Base-by-base conservation (phyloP, 495 filamentous ascomycete genomes). In the Penicillium coprophilum region DNA sequence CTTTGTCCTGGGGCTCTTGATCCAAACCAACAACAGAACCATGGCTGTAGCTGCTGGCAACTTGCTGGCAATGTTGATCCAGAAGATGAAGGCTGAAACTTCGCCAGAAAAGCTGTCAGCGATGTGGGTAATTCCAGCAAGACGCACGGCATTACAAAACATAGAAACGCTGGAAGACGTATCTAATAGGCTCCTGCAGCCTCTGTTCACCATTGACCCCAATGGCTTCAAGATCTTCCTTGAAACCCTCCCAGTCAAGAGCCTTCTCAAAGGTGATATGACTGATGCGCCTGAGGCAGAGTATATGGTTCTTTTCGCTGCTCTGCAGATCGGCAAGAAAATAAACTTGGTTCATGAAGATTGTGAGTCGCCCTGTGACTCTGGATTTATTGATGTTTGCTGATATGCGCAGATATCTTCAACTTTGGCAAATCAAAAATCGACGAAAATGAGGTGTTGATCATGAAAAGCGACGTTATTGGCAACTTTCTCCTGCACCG, bases 301-400 rank as follows among this genome's bases (percentile, higher is more conserved):
- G 50, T 78, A 82, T 28, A 76, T 84, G 46, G 71, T 90, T 13
- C 77, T 87, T 38, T 81, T 91, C 53, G 81, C 85, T 43, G 81
- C 87, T 17, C 75, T 96, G 31, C 86, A 91, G 59, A 77, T 86
- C 11, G 91, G 87, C 15, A 95, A 94, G 75, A 90, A 92, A 51
- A 71, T 82, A 34, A 90, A 89, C 0, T 65, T 93, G 21, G 81
- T 96, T 7, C 81, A 85, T 48, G 90, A 92, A 62, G 80, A 86
- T 48, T 79, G 89, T 89, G 76, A 77, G 82, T 46, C 15, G 12
- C 21, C 7, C 6, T 20, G 24, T 28, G 1, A 20, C 27, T n/a
- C 21, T n/a, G 20, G 2, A 0, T 7, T 6, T 4, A 28, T 19
- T 17, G 4, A 8, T 31, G 23, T 9, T 55, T 13, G 40, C 66